phyloP scores from a whole-genome alignment of 768 basidiomycete species.

The Trametes maxima region DNA sequence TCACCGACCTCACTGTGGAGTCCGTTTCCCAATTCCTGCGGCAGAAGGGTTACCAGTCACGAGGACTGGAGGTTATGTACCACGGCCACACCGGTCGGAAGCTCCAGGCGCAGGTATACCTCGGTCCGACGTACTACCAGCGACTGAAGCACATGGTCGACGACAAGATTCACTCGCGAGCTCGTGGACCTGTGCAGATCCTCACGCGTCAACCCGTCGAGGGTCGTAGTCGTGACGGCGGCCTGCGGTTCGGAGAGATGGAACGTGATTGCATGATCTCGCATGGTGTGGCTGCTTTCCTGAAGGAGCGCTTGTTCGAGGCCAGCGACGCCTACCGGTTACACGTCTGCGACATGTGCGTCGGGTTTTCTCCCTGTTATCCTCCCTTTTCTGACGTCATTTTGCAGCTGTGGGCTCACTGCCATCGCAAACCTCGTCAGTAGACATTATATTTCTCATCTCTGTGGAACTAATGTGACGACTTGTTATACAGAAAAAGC shows the following conservation, averaged over 20 bases:
- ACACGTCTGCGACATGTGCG: conserved; percentile 96
- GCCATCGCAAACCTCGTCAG: conserved; percentile 94
- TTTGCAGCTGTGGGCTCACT: conserved; percentile 83
- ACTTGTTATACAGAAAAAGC: conserved; percentile 73
- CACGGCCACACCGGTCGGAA: conserved; percentile 99
- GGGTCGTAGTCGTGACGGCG: conserved; percentile 97
- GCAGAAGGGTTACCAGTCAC: conserved; percentile 92
- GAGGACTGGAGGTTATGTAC: conserved; percentile 98
- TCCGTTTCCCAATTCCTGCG: conserved; percentile 91
- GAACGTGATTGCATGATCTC: conserved; percentile 99
- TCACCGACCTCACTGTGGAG: conserved; percentile 97
- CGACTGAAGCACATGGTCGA: conserved; percentile 99
- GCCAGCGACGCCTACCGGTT: conserved; percentile 91
- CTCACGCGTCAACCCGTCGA: conserved; percentile 97
- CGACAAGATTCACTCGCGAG: conserved; percentile 98
- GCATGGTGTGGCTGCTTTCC: conserved; percentile 96
- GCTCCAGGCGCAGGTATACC: conserved; percentile 96
- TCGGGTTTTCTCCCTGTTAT: conserved; percentile 24
- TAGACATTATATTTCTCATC: conserved; percentile 22
- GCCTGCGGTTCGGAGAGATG: conserved; percentile 99
- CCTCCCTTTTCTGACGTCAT: conserved; percentile 19
- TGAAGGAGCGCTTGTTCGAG: conserved; percentile 96
- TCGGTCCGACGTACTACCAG: conserved; percentile 99
- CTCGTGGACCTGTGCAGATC: conserved; percentile 96
- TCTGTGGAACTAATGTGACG: no score